These are phyloP conservation scores for Onygena corvina DNA, from an alignment of 2,329 filamentous ascomycete species.

Conservation along the genomic window DNA sequence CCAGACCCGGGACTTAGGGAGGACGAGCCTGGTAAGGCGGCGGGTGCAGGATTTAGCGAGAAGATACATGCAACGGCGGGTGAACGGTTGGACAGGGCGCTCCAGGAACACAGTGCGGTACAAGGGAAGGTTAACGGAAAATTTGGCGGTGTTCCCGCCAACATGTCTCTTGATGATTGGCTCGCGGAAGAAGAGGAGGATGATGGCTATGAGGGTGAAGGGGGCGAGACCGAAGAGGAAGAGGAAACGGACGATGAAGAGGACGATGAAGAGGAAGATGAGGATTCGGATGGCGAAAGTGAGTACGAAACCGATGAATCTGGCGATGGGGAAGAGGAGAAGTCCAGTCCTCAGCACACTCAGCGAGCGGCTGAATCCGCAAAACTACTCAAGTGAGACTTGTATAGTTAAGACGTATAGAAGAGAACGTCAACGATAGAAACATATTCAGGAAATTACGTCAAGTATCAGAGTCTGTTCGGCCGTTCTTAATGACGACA, in stretches of 20 bases:
- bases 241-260: conserved; percentile 31
- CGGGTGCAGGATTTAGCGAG: conserved; percentile 24
- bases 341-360: conserved; percentile 23
- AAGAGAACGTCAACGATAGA: too few relatives aligned
- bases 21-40: conserved; percentile 34
- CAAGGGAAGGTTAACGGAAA: conserved; percentile 16
- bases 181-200: conserved; percentile 58
- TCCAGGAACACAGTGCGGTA: conserved; percentile 31
- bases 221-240: conserved; percentile 40
- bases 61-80: conserved; percentile 42
- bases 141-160: conserved; percentile 34
- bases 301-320: conserved; percentile 23
- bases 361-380: conserved; percentile 11
- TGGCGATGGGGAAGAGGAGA: conserved; percentile 33
- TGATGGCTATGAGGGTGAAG: conserved; percentile 42
- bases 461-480: too few relatives aligned
- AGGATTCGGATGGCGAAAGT: conserved; percentile 30
- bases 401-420: too few relatives aligned
- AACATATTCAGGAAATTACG: too few relatives aligned
- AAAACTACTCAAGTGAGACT: conserved; percentile 1
- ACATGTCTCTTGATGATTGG: conserved; percentile 88
- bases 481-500: too few relatives aligned
- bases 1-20: conserved; percentile 65
- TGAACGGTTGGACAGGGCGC: conserved; percentile 32
- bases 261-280: conserved; percentile 32